These are phyloP conservation scores for Mercurialis annua DNA, from an alignment of 345 rosid species.

Conservation along the genomic window DNA sequence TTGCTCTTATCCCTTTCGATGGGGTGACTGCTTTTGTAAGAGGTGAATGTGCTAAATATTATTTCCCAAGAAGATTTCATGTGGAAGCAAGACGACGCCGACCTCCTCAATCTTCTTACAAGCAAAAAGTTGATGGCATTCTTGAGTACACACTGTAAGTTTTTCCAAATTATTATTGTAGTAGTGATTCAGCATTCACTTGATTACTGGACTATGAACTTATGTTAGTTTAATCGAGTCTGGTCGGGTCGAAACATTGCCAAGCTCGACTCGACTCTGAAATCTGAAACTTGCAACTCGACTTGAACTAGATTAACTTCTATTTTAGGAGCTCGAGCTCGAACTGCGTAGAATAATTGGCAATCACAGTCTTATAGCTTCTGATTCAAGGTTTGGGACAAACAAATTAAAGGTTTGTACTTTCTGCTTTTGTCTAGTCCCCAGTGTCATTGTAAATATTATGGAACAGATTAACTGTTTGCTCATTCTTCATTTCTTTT, in stretches of 20 bases:
- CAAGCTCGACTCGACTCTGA: too few relatives aligned
- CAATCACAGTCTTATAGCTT: slow-evolving; percentile 73
- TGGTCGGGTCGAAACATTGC: too few relatives aligned
- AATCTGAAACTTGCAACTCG: too few relatives aligned
- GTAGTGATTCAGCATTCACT: slow-evolving; percentile 12
- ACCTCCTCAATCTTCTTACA: slow-evolving; percentile 47
- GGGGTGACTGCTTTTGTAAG: slow-evolving; percentile 91
- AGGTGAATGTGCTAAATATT: slow-evolving; percentile 78
- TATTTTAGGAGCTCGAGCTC: slow-evolving; percentile 94
- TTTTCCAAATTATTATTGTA: slow-evolving; percentile 11
- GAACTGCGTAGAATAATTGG: slow-evolving; percentile 95
- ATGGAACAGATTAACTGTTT: slow-evolving; percentile 31
- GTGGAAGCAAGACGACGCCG: slow-evolving; percentile 89
- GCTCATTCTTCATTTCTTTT: slow-evolving; percentile 25
- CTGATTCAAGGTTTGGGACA: slow-evolving; percentile 91
- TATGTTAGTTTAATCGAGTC: too few relatives aligned
- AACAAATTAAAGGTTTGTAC: slow-evolving; percentile 78
- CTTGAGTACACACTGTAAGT: slow-evolving; percentile 94
- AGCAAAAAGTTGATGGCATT: slow-evolving; percentile 93
- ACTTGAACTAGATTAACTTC: too few relatives aligned
- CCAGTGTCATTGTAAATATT: slow-evolving; percentile 8
- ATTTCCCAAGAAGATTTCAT: slow-evolving; percentile 90
- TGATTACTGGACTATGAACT: too few relatives aligned
- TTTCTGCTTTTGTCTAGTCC: slow-evolving; percentile 8
- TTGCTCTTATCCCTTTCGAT: slow-evolving; percentile 83